phyloP scores from a whole-genome alignment of 148 eudicot species.

The Chenopodium berlandieri region DNA sequence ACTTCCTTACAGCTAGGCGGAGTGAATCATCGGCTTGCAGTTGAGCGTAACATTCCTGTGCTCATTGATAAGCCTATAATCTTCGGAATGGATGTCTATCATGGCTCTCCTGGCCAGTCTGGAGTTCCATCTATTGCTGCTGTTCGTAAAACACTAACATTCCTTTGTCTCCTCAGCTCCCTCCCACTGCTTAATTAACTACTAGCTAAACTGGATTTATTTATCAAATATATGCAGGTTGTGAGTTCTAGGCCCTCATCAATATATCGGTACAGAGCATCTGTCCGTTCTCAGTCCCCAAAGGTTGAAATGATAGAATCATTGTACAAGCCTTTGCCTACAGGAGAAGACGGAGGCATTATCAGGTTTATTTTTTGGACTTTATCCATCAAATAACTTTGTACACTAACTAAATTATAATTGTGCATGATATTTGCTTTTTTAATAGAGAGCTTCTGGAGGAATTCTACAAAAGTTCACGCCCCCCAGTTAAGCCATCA shows the following conservation, averaged over 20 bases:
- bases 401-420: background rate
- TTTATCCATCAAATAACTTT: background rate
- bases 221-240: constrained; percentile 33
- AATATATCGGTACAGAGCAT: constrained; percentile 66
- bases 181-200: background rate
- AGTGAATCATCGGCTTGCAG: constrained; percentile 35
- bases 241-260: constrained; percentile 67
- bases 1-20: constrained; percentile 43
- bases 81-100: constrained; percentile 57
- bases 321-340: constrained; percentile 46
- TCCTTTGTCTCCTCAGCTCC: background rate
- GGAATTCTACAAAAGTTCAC: constrained; percentile 17
- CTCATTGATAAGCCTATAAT: constrained; percentile 38
- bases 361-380: constrained; percentile 35
- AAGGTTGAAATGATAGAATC: constrained; percentile 71
- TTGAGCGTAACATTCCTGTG: constrained; percentile 39
- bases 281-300: constrained; percentile 64
- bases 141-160: constrained; percentile 14
- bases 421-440: background rate
- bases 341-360: constrained; percentile 53
- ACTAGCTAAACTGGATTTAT: too few relatives aligned
- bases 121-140: constrained; percentile 59
- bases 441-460: constrained; percentile 20
- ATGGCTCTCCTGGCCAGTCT: constrained; percentile 50
- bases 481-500: constrained; percentile 10